Evolutionary conservation across 1,139 yeast genomes (phyloP).

Genomic region (Nakaseomyces nivariensis): DNA sequence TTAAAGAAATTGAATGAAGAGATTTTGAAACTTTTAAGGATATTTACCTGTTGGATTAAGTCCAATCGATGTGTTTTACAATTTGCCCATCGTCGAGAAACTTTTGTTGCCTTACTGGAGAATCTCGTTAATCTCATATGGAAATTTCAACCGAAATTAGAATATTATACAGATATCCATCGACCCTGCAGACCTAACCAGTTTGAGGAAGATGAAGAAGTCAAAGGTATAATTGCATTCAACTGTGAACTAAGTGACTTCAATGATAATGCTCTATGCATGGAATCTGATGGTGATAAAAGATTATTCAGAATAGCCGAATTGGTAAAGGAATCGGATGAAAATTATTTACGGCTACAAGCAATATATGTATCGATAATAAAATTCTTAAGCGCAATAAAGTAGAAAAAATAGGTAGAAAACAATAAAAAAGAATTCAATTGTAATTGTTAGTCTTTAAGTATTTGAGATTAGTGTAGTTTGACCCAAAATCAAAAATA

Average conservation of each 20-base stretch:
- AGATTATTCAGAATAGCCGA: not conserved
- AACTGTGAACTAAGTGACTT: constrained; percentile 49
- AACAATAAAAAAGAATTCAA: no score
- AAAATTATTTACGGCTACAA: constrained; percentile 29
- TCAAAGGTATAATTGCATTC: constrained; percentile 48
- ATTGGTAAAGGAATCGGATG: constrained; percentile 16
- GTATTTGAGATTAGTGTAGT: no score
- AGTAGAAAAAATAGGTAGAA: not conserved
- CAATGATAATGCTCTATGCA: constrained; percentile 34
- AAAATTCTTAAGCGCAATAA: constrained; percentile 13
- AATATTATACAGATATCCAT: constrained; percentile 2
- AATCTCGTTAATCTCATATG: constrained; percentile 24
- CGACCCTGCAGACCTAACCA: constrained; percentile 40
- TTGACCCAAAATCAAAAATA: no score
- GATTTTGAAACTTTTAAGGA: constrained; percentile 22
- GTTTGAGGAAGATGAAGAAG: constrained; percentile 50
- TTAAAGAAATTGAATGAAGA: not conserved
- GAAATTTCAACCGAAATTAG: not conserved
- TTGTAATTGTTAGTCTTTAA: no score
- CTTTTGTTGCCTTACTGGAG: constrained; percentile 30
- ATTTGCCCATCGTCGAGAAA: constrained; percentile 30
- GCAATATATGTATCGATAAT: constrained; percentile 32
- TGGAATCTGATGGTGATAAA: not conserved
- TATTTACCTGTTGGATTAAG: constrained; percentile 43
- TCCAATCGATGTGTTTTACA: constrained; percentile 35